phyloP scores from a whole-genome alignment of 2,329 filamentous ascomycete species.

The Phyllosticta citriasiana region DNA sequence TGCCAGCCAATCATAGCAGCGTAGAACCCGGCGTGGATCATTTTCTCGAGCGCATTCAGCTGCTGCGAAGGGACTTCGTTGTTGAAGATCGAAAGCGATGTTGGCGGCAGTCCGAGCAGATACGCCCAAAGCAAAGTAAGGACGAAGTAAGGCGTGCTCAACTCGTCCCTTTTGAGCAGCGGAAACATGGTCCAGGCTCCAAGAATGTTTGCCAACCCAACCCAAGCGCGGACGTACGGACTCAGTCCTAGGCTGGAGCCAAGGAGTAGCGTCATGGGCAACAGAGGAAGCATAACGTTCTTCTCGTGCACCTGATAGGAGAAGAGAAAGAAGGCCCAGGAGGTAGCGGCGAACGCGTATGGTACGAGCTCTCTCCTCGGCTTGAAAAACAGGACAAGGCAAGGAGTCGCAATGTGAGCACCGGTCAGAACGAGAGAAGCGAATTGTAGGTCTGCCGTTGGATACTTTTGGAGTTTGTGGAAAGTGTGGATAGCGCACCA shows the following conservation, averaged over 20 bases:
- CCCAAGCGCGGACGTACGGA: conserved; percentile 72
- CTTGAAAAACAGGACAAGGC: conserved; percentile 65
- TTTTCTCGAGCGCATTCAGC: conserved; percentile 48
- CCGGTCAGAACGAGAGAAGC: conserved; percentile 67
- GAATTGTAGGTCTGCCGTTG: conserved; percentile 61
- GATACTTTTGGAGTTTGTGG: conserved; percentile 73
- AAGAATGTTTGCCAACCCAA: conserved; percentile 89
- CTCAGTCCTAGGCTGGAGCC: conserved; percentile 68
- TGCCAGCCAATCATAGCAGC: conserved; percentile 73
- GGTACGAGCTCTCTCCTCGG: conserved; percentile 71
- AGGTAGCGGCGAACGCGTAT: conserved; percentile 68
- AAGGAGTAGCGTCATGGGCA: conserved; percentile 86
- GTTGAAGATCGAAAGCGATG: conserved; percentile 59
- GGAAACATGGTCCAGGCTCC: conserved; percentile 93
- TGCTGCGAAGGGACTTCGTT: conserved; percentile 34
- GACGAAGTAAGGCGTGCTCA: conserved; percentile 75
- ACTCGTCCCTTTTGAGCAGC: conserved; percentile 71
- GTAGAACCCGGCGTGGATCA: conserved; percentile 71
- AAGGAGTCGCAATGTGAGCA: conserved; percentile 66
- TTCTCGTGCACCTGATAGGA: conserved; percentile 99
- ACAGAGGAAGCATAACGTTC: conserved; percentile 80
- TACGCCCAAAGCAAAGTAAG: conserved; percentile 85
- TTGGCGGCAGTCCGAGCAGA: conserved; percentile 75
- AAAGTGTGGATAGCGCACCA: conserved; percentile 91
- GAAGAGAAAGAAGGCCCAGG: conserved; percentile 97